Evolutionary conservation across 1,284 basidiomycete species (phyloP), one percentile per base, ranked within the genome.

Genomic region (Heterobasidion occidentale): DNA sequence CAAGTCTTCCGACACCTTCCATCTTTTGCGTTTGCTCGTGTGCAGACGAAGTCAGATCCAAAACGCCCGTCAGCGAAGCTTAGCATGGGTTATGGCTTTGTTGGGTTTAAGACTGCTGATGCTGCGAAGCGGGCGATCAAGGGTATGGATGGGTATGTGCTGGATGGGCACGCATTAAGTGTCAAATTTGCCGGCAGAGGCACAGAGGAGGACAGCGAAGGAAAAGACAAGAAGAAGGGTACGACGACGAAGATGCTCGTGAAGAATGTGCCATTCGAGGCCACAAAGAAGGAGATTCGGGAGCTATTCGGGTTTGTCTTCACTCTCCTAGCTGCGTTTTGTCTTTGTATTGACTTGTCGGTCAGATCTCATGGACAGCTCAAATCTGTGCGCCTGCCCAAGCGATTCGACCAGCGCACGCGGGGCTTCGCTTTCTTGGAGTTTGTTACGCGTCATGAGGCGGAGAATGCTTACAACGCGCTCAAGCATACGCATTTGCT

Each of bases 231-330:
- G 36, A 36, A 65, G 54, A 78, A 76, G 64, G 82, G 79, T 59
- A 77, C 78, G 62, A 86, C 87, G 59, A 90, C 92, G 60, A 94
- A 95, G 80, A 85, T 98, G 77, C 82, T 98, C 51, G 91, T 98
- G 64, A 99, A 98, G 81, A 99, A 99, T 67, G 78, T 98, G 59
- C 94, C 96, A 19, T 99, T 99, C 74, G 96, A 99, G 72, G 92
- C 90, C 51, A 91, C 88, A 47, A 94, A 92, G 77, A 93, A 91
- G 74, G 96, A 99, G 63, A 80, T 99, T 19, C 79, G 90, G 54
- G 88, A 92, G 60, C 72, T 98, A 34, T 95, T 97, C 70, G 80
- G 86, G 90, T 92, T 62, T 54, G 86, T 78, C 15, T 3, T 62
- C 0, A 1, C 62, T 57, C 51, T 47, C 35, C 14, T 36, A 34